Percentiles rank a stretch among this genome's conserved stretches.
Evolutionary conservation across 805 yeast genomes (phyloP).

Genomic region (Pichia phayaonensis): DNA sequence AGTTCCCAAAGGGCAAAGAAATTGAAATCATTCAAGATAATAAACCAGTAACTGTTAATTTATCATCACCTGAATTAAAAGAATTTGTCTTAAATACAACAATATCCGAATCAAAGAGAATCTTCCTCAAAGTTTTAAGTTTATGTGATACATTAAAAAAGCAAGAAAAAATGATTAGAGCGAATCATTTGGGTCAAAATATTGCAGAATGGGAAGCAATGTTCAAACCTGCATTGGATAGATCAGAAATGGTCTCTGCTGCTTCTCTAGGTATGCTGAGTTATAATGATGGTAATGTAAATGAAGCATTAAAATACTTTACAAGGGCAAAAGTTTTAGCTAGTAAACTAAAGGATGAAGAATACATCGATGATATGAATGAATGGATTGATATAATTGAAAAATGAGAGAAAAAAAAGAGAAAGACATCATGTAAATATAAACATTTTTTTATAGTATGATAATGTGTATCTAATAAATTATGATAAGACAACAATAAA

Average conservation of each 20-base stretch:
- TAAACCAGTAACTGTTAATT: slow-evolving; percentile 7
- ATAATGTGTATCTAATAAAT: background rate
- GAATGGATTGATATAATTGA: slow-evolving; percentile 11
- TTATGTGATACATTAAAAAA: slow-evolving; percentile 13
- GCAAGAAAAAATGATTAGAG: slow-evolving; percentile 6
- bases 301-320: slow-evolving; percentile 12
- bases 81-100: slow-evolving; percentile 14
- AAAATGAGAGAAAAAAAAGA: too few relatives aligned
- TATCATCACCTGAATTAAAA: slow-evolving; percentile 12
- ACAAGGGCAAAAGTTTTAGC: slow-evolving; percentile 14
- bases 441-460: background rate
- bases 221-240: slow-evolving; percentile 15
- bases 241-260: slow-evolving; percentile 19
- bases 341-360: slow-evolving; percentile 9
- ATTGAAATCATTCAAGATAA: slow-evolving; percentile 10
- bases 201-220: slow-evolving; percentile 9
- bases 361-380: slow-evolving; percentile 12
- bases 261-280: slow-evolving; percentile 15
- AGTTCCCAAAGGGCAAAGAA: slow-evolving; percentile 8
- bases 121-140: slow-evolving; percentile 10
- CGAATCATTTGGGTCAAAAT: slow-evolving; percentile 6
- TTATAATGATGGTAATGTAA: slow-evolving; percentile 6
- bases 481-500: background rate
- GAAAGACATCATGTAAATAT: background rate
- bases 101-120: slow-evolving; percentile 11